Evolutionary conservation across 1,284 basidiomycete genomes (phyloP).

Genomic region (Puccinia hordei): DNA sequence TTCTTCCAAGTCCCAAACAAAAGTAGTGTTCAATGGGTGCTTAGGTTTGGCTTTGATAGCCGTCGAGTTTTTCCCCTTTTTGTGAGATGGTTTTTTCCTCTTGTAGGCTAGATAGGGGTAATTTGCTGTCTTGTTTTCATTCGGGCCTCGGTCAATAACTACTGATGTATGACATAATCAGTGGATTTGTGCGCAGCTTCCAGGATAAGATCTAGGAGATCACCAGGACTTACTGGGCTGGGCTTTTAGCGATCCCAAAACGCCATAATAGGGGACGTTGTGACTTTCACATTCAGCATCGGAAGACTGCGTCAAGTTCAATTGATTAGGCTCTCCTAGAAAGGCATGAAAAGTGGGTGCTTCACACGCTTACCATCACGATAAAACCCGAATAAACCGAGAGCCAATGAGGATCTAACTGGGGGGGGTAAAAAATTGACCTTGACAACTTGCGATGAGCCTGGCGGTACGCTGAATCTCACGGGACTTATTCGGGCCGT

Average conservation of each 20-base stretch:
- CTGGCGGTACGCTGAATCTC: too few species aligned
- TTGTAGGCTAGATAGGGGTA: conserved; percentile 7
- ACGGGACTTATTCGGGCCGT: too few species aligned
- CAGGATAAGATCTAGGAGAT: too few species aligned
- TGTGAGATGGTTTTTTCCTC: background rate
- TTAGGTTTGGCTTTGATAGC: background rate
- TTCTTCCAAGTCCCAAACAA: background rate
- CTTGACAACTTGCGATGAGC: background rate
- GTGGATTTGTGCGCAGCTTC: background rate
- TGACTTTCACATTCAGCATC: conserved; percentile 24
- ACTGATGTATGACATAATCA: background rate
- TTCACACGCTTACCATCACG: conserved; percentile 8
- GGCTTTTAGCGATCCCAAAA: too few species aligned
- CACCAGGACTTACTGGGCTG: conserved; percentile 16
- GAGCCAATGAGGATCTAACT: background rate
- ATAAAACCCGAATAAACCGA: conserved; percentile 46
- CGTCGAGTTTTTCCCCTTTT: background rate
- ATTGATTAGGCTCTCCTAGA: background rate
- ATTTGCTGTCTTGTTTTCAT: background rate
- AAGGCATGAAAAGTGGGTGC: too few species aligned
- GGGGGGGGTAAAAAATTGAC: conserved; percentile 22
- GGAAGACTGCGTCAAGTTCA: background rate
- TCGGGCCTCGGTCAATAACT: conserved; percentile 1
- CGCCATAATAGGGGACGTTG: too few species aligned
- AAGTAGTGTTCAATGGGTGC: background rate